Base-by-base conservation (phyloP, 805 yeast genomes). In the Blastobotrys attinorum region DNA sequence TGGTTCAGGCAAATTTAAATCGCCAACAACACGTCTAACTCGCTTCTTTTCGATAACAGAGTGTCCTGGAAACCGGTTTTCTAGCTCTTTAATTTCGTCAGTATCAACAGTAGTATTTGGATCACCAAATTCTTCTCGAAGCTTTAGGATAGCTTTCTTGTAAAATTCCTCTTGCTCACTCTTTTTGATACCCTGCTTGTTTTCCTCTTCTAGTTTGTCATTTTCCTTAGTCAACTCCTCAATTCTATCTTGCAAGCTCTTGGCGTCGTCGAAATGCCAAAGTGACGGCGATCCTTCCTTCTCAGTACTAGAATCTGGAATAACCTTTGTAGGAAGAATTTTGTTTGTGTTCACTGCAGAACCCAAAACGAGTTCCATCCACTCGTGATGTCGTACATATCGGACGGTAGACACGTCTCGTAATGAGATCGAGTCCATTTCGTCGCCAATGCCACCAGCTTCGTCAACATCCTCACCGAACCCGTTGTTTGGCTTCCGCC, bases 371-470 rank as follows among this genome's bases (percentile, higher is more conserved):
- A 63, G 63, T 47, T 64, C 69, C 53, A 67, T 62, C 71, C 72
- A 68, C 44, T 67, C 72, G 47, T 67, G 70, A 47, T 67, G 69
- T 17, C 70, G 55, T 13, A 67, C 65, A 42, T 63, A 67, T 17
- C 72, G 56, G 35, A 63, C 60, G 22, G 67, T 63, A 15, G 70
- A 64, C n/a, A 67, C 63, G 40, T 67, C 69, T 11, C 71, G 55
- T 27, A 69, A 57, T 7, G 69, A 62, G 31, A 67, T 53, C 5
- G 62, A 53, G 46, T 67, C 73, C 22, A 67, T 54, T 49, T 66
- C 72, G 46, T 65, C 69, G 16, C 69, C 68, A 7, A 58, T 35
- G 2, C 54, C 56, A 5, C 57, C 59, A 23, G 47, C 48, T 34
- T 54, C 59, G 20, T 56, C 60, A 17, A 49, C 31, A 13, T 51